Evolutionary conservation across 345 rosid species (phyloP).

Genomic region (Salix caprea): DNA sequence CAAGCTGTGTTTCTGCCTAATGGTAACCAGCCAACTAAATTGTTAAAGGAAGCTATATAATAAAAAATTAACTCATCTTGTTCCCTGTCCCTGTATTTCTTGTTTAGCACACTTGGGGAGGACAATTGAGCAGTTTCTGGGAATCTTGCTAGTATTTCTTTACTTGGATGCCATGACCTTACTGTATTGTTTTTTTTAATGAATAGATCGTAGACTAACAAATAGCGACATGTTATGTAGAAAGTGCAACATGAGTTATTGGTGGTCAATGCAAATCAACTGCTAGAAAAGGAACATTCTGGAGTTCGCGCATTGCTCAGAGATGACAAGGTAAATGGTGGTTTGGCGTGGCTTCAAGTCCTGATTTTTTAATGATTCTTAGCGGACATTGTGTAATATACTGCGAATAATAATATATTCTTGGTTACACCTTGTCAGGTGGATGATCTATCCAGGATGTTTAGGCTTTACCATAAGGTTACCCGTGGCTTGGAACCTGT

Average conservation of each 20-base stretch:
- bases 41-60: neutral
- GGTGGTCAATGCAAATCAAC: constrained; percentile 55
- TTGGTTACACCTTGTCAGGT: constrained; percentile 39
- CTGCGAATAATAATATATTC: neutral
- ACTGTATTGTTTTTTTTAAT: neutral
- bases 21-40: neutral
- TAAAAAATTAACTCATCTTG: neutral
- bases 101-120: neutral
- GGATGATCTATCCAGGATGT: constrained; percentile 95
- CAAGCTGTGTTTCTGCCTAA: neutral
- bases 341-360: neutral
- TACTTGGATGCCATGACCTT: neutral
- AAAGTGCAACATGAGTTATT: constrained; percentile 86
- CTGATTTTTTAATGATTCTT: neutral
- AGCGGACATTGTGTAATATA: neutral
- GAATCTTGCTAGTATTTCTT: neutral
- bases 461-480: constrained; percentile 77
- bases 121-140: neutral
- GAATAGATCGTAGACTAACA: neutral
- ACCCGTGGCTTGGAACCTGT: constrained; percentile 76
- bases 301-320: constrained; percentile 85
- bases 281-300: constrained; percentile 86
- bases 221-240: constrained; percentile 29
- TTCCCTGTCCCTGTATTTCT: neutral
- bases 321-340: constrained; percentile 69